phyloP scores from a whole-genome alignment of 495 filamentous ascomycete genomes.

The Penicillium angulare region DNA sequence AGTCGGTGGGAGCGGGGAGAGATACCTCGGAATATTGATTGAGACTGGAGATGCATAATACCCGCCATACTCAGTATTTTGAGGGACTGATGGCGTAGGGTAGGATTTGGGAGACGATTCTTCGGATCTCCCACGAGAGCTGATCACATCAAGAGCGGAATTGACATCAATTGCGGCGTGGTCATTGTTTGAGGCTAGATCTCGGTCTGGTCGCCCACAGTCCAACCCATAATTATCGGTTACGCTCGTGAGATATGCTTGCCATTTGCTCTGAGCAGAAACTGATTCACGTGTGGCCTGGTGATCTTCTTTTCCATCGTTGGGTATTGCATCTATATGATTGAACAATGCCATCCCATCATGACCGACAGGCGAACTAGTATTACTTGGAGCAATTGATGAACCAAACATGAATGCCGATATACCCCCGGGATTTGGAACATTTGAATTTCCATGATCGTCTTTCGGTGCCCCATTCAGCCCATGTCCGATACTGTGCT shows the following conservation, averaged over 20 bases:
- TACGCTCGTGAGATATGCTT: slow-evolving; percentile 39
- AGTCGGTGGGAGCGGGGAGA: slow-evolving; percentile 66
- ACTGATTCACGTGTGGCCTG: slow-evolving; percentile 13
- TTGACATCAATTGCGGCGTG: slow-evolving; percentile 50
- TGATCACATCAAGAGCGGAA: slow-evolving; percentile 34
- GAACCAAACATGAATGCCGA: slow-evolving; percentile 6
- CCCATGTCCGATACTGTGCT: slow-evolving; percentile 3
- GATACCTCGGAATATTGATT: slow-evolving; percentile 62
- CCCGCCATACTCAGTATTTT: slow-evolving; percentile 25
- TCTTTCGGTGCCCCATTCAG: background rate
- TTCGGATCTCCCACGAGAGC: slow-evolving; percentile 13
- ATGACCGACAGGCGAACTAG: background rate
- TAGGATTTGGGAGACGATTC: background rate
- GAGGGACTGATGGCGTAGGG: slow-evolving; percentile 1
- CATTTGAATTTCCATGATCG: background rate
- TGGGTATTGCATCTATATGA: background rate
- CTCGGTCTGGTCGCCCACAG: slow-evolving; percentile 63
- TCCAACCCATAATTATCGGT: slow-evolving; percentile 64
- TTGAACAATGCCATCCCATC: slow-evolving; percentile 1
- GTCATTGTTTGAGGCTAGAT: slow-evolving; percentile 69
- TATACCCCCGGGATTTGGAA: background rate
- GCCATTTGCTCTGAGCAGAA: slow-evolving; percentile 37
- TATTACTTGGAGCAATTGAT: slow-evolving; percentile 2
- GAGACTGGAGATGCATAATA: slow-evolving; percentile 71
- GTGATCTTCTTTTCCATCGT: slow-evolving; percentile 5